These are phyloP conservation scores for Tarenaya hassleriana DNA, from an alignment of 345 rosid genomes.

Conservation along the genomic window DNA sequence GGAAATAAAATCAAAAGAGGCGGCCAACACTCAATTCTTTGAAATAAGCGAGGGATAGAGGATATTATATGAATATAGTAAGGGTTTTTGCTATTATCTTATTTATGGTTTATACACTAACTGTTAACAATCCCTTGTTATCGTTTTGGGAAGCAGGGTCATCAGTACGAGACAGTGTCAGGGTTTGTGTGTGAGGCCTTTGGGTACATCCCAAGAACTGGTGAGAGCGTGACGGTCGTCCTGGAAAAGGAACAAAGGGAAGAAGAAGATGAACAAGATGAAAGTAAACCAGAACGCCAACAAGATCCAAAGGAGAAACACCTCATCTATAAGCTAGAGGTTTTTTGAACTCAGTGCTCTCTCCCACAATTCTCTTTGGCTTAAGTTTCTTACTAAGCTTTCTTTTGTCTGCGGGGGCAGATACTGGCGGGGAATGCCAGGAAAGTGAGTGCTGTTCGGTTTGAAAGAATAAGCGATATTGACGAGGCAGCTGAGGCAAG, in stretches of 20 bases:
- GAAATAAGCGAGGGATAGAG: too few species aligned
- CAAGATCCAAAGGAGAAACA: conserved; percentile 62
- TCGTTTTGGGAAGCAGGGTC: conserved; percentile 50
- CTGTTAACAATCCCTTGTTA: background rate
- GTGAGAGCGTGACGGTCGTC: conserved; percentile 73
- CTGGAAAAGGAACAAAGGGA: conserved; percentile 76
- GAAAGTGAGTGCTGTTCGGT: conserved; percentile 87
- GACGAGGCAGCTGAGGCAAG: conserved; percentile 46
- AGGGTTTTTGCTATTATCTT: too few species aligned
- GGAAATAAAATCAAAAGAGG: too few species aligned
- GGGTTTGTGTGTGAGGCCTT: conserved; percentile 95
- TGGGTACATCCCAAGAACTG: conserved; percentile 96
- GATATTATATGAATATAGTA: too few species aligned
- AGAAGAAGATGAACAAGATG: conserved; percentile 51
- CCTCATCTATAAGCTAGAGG: conserved; percentile 85
- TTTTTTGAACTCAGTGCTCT: conserved; percentile 15
- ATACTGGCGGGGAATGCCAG: conserved; percentile 94
- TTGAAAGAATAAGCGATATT: conserved; percentile 57
- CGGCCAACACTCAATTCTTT: too few species aligned
- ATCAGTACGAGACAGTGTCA: conserved; percentile 96
- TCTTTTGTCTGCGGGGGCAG: too few species aligned
- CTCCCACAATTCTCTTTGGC: too few species aligned
- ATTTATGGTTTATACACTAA: too few species aligned
- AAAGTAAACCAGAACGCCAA: conserved; percentile 58
- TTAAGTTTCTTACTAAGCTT: too few species aligned